These are phyloP conservation scores for Gossypium stocksii DNA, from an alignment of 345 rosid species.

Conservation along the genomic window DNA sequence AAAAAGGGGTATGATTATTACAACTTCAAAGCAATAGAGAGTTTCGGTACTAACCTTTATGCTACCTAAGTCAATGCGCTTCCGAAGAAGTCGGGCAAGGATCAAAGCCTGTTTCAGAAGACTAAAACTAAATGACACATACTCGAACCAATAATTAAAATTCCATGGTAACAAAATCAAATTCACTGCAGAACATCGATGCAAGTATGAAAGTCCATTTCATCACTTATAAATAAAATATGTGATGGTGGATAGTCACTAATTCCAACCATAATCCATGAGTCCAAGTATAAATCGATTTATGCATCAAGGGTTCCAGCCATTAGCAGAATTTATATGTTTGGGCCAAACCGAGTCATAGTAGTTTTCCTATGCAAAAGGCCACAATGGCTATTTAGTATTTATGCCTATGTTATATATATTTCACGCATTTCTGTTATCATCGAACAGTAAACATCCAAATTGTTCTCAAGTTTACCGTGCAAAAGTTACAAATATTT, in stretches of 20 bases:
- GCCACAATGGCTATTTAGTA: neutral
- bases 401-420: neutral
- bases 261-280: neutral
- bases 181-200: conserved; percentile 1
- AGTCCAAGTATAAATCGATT: conserved; percentile 1
- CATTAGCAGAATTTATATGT: neutral
- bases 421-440: neutral
- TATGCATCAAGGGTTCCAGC: conserved; percentile 5
- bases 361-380: neutral
- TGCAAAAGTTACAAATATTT: neutral
- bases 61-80: conserved; percentile 54
- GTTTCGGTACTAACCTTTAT: conserved; percentile 47
- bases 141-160: neutral
- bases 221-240: neutral
- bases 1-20: conserved; percentile 2
- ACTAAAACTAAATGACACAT: neutral
- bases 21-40: neutral
- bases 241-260: neutral
- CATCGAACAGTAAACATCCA: neutral
- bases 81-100: conserved; percentile 88
- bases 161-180: conserved; percentile 7
- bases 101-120: conserved; percentile 63
- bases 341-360: neutral
- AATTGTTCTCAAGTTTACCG: neutral
- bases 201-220: neutral